Evolutionary conservation across 352 stramenopile genomes (phyloP).

Genomic region (Thraustotheca clavata): DNA sequence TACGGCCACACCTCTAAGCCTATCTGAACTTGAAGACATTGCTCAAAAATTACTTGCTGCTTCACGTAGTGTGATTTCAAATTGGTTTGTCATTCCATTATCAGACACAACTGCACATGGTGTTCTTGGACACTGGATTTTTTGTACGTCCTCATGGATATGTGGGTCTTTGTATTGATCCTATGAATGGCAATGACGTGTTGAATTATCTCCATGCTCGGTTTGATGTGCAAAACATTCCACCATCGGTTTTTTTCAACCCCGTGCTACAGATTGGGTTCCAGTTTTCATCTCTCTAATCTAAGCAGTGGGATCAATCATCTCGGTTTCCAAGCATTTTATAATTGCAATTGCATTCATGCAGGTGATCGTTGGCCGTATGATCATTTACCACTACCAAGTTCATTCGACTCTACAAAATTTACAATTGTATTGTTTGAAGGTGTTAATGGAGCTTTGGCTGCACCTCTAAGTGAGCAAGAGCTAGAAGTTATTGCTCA

Average conservation of each 20-base stretch:
- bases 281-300: background rate
- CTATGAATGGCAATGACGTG: too few relatives aligned
- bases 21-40: background rate
- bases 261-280: too few relatives aligned
- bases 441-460: background rate
- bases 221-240: too few relatives aligned
- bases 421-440: background rate
- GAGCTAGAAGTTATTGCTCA: background rate
- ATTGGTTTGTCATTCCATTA: background rate
- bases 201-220: too few relatives aligned
- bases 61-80: background rate
- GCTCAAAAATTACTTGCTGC: background rate
- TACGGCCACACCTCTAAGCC: background rate
- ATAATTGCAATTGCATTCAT: too few relatives aligned
- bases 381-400: too few relatives aligned
- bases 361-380: slow-evolving; percentile 3
- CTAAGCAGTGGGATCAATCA: slow-evolving; percentile 3
- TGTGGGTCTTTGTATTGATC: slow-evolving; percentile 5
- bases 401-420: too few relatives aligned
- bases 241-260: too few relatives aligned
- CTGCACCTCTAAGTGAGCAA: background rate
- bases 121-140: background rate
- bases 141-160: slow-evolving; percentile 10
- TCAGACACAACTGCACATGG: background rate
- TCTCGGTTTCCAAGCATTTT: too few relatives aligned